Evolutionary conservation across 805 yeast species (phyloP).

Genomic region (Kregervanrija pseudodelftensis): DNA sequence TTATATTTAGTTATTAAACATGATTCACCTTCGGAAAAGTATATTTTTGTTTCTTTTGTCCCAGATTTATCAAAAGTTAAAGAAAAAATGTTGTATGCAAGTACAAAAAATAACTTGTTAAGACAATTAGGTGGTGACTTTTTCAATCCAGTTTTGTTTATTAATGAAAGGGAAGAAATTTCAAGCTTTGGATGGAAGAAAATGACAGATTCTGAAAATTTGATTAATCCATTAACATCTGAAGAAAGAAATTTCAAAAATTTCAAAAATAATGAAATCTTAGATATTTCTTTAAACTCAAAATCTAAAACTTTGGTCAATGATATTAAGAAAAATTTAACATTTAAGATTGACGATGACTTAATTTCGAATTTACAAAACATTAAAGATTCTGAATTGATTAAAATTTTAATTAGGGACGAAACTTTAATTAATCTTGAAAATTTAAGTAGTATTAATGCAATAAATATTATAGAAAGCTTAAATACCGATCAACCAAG

Average conservation of each 20-base stretch:
- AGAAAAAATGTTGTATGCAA: constrained; percentile 89
- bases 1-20: constrained; percentile 28
- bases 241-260: constrained; percentile 48
- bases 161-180: constrained; percentile 53
- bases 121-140: constrained; percentile 61
- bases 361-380: background rate
- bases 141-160: constrained; percentile 42
- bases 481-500: constrained; percentile 43
- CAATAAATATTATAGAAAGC: constrained; percentile 14
- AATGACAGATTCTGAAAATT: constrained; percentile 29
- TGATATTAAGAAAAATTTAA: constrained; percentile 2
- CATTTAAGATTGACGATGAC: constrained; percentile 3
- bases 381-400: background rate
- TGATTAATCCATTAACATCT: constrained; percentile 44
- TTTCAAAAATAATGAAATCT: constrained; percentile 37
- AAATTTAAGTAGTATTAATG: background rate
- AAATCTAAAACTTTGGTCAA: constrained; percentile 2
- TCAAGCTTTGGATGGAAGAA: constrained; percentile 41
- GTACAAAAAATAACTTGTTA: constrained; percentile 71
- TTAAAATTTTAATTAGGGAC: background rate
- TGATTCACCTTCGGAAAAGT: constrained; percentile 31
- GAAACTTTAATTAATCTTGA: background rate
- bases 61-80: constrained; percentile 82
- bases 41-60: constrained; percentile 69
- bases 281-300: constrained; percentile 32